Percentiles rank a stretch among this genome's conserved stretches.
Conservation (phyloP, 1,284 basidiomycete species). For the Clitocybe nebularis region DNA sequence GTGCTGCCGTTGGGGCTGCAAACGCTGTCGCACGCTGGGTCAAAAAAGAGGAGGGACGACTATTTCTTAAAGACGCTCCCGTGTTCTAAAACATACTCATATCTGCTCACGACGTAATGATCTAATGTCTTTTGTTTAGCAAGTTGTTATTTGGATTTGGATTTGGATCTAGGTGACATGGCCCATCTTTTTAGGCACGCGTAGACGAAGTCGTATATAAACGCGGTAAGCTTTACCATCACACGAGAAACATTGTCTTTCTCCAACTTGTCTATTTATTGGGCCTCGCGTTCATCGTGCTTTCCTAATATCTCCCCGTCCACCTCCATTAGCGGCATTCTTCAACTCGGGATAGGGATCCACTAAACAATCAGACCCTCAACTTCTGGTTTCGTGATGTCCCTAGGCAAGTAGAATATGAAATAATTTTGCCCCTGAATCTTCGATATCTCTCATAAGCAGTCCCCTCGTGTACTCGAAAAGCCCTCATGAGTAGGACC, state of each 20-base stretch:
- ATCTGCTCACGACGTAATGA: not conserved
- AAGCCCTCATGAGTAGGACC: too few species aligned
- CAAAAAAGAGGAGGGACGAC: conserved; percentile 73
- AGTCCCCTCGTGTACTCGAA: too few species aligned
- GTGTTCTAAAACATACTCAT: conserved; percentile 57
- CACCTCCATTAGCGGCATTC: too few species aligned
- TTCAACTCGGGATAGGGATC: too few species aligned
- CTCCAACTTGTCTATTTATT: not conserved
- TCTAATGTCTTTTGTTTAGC: not conserved
- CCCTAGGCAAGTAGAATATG: not conserved
- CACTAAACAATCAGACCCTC: too few species aligned
- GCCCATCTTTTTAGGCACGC: conserved; percentile 1
- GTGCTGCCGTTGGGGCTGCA: conserved; percentile 80
- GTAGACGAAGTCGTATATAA: conserved; percentile 1
- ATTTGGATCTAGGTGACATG: not conserved
- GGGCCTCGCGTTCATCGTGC: not conserved
- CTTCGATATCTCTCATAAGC: too few species aligned
- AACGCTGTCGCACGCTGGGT: conserved; percentile 90
- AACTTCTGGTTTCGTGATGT: not conserved
- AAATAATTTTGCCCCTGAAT: not conserved
- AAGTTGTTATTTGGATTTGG: not conserved
- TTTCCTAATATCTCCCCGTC: not conserved
- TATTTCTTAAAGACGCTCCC: conserved; percentile 87
- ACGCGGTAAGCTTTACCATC: conserved; percentile 1
- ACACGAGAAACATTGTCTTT: conserved; percentile 4